These are phyloP conservation scores for Phaseolus coccineus DNA, from an alignment of 331 rosid species.

Conservation along the genomic window DNA sequence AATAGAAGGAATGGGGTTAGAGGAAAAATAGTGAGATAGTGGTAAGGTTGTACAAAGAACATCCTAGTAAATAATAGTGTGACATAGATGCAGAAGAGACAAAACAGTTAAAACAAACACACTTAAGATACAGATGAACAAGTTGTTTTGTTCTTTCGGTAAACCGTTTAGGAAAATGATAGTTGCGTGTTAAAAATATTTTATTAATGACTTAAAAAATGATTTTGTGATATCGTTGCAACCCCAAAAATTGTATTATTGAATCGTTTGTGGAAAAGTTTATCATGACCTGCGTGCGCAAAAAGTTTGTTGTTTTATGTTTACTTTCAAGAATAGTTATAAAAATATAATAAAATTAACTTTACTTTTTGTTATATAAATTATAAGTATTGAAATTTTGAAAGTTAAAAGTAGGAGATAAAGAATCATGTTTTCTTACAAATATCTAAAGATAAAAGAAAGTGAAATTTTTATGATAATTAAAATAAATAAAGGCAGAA, in stretches of 20 bases:
- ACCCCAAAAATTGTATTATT: not conserved
- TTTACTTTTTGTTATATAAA: not conserved
- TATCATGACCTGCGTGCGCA: not conserved
- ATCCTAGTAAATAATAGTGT: not conserved
- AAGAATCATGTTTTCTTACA: not conserved
- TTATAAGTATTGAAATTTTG: not conserved
- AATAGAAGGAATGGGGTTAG: not conserved
- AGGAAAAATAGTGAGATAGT: constrained; percentile 4
- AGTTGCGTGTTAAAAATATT: constrained; percentile 37
- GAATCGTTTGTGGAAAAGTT: not conserved
- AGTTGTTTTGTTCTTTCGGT: constrained; percentile 30
- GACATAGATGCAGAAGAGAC: not conserved
- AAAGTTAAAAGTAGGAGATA: not conserved
- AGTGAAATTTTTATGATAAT: not conserved
- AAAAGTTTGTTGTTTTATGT: not conserved
- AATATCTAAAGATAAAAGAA: not conserved
- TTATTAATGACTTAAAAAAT: not conserved
- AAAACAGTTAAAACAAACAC: constrained; percentile 18
- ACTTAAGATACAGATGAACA: constrained; percentile 14
- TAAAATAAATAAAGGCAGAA: not conserved
- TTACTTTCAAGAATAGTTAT: not conserved
- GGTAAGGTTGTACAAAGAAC: not conserved
- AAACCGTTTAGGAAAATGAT: constrained; percentile 42
- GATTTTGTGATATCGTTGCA: not conserved
- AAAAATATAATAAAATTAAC: not conserved